A percentile compares a stretch with the other conserved stretches of the same genome.
phyloP scores from a whole-genome alignment of 2,329 filamentous ascomycete species.

The Biscogniauxia mediterranea region DNA sequence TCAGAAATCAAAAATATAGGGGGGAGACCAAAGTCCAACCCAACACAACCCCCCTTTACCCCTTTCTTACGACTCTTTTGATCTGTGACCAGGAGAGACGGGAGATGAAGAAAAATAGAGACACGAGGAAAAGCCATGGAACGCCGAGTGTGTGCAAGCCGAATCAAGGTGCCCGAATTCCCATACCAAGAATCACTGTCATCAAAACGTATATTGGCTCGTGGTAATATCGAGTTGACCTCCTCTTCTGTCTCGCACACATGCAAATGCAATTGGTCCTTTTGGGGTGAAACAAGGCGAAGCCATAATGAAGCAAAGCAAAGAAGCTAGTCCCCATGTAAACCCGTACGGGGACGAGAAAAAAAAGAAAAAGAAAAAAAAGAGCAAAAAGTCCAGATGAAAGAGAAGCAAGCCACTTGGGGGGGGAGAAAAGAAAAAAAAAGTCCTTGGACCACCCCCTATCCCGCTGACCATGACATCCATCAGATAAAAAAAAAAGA shows the following conservation, averaged over 20 bases:
- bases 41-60: neutral
- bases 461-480: slow-evolving; percentile 9
- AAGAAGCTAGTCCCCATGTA: neutral
- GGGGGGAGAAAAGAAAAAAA: neutral
- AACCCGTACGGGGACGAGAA: neutral
- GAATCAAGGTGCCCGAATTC: neutral
- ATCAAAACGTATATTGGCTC: neutral
- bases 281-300: slow-evolving; percentile 7
- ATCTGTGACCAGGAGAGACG: neutral
- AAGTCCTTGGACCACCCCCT: slow-evolving; percentile 4
- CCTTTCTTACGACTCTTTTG: neutral
- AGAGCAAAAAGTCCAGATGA: neutral
- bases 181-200: neutral
- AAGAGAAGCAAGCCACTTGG: neutral
- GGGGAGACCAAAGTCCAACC: neutral
- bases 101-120: neutral
- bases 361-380: neutral
- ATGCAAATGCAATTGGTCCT: slow-evolving; percentile 19
- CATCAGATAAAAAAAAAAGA: slow-evolving; percentile 1
- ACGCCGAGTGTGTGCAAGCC: neutral
- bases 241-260: slow-evolving; percentile 5
- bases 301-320: neutral
- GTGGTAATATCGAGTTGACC: neutral
- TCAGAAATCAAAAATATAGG: neutral
- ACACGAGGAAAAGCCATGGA: neutral